Conservation (phyloP, 140 eudicot genomes). For the Ambrosia hybrid region DNA sequence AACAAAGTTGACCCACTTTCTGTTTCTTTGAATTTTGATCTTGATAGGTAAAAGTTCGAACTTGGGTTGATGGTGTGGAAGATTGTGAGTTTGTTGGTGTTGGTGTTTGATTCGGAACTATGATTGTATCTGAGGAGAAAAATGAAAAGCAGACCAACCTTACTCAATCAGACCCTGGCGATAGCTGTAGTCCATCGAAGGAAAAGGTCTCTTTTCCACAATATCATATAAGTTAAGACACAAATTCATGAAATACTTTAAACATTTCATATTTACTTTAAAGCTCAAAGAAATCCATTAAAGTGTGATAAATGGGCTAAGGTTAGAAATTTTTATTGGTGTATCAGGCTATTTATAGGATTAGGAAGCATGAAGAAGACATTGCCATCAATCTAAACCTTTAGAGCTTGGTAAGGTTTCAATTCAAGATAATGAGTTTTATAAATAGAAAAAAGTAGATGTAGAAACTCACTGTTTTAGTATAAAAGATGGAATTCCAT, state of each 20-base stretch:
- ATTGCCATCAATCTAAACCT: too few species aligned
- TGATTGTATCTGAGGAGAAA: slow-evolving; percentile 79
- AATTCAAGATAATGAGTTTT: too few species aligned
- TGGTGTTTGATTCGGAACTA: slow-evolving; percentile 87
- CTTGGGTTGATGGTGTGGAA: slow-evolving; percentile 81
- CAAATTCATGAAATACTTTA: background rate
- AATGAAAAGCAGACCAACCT: slow-evolving; percentile 63
- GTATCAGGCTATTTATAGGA: too few species aligned
- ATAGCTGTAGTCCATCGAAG: slow-evolving; percentile 70
- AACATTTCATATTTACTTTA: background rate
- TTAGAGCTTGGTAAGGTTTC: too few species aligned
- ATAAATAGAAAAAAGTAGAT: too few species aligned
- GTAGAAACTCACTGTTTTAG: too few species aligned
- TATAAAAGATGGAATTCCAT: too few species aligned
- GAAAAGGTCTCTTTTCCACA: slow-evolving; percentile 46
- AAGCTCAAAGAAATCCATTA: too few species aligned
- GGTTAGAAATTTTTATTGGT: too few species aligned
- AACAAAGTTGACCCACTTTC: too few species aligned
- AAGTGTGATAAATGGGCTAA: too few species aligned
- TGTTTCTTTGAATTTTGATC: slow-evolving; percentile 2
- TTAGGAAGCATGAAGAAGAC: too few species aligned
- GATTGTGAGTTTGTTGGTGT: slow-evolving; percentile 70
- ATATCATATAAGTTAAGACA: background rate
- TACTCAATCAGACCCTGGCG: slow-evolving; percentile 72
- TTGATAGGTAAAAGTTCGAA: slow-evolving; percentile 82